Base-by-base conservation (phyloP, 225 moss, liverwort and hornwort genomes). In the Climacium dendroides region DNA sequence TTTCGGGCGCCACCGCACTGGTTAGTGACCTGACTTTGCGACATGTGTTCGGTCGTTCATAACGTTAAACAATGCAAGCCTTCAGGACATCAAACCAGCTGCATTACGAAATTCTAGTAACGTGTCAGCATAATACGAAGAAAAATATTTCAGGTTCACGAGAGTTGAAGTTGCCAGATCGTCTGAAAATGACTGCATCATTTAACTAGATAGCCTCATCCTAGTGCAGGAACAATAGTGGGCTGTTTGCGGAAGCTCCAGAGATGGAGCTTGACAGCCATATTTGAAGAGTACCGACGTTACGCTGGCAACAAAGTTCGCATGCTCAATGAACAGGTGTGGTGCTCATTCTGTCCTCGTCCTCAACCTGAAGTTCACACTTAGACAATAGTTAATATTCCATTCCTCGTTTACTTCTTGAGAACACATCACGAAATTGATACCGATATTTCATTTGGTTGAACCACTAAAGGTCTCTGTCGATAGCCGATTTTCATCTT, bases 1-100 rank as follows among this genome's bases (percentile, higher is more conserved):
- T 85, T 95, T 98, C 88, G 98, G 98, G 37, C 93, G 95, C 78
- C 95, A 98, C 84, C 94, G 95, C 85, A 96, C 98, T 81, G 96
- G 98, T 96, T 86, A 73, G 92, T 87, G 73, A 59, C 71, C 37
- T 72, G 65, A 76, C 79, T 84, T 61, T 55, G n/a, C 69, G 35
- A n/a, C 65, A 65, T 82, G 35, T 79, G 60, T 61, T 59, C 39
- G 57, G 85, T 67, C 48, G 17, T 89, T 81, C 54, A 62, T 45
- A 13, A 19, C 76, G 23, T 43, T 54, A 48, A 82, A n/a, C 28
- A 85, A 48, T 80, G n/a, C 61, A 67, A 75, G 54, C 80, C 60
- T 37, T 61, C 52, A 74, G 45, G 75, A 43, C 62, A 41, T 81
- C 84, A 84, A 72, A 75, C 67, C 80, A 87, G 52, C 73, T 87